Evolutionary conservation across 352 stramenopile species (phyloP), one percentile per base, ranked within the genome.

Genomic region (Elongisporangium undulatum): DNA sequence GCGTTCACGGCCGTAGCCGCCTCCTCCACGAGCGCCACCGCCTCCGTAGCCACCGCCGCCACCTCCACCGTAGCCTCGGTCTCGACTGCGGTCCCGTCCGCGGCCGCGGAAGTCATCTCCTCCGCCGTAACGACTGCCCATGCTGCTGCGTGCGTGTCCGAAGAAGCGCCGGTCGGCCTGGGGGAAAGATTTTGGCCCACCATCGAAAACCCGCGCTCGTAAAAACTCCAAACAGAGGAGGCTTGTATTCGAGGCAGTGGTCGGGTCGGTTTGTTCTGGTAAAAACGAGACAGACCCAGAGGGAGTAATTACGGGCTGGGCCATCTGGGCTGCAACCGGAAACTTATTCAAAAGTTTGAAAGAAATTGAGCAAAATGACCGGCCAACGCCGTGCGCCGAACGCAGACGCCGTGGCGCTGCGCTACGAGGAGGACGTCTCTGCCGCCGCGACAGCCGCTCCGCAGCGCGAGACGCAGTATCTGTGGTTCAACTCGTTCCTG

Each of bases 401-500:
- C 17, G 10, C 34, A 1, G 34, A 45, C 10, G 45, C 61, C 52
- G 12, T 74, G 48, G 58, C 74, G 51, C 59, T 77, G 48, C 68
- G 63, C 34, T 73, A 63, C 68, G 68, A 75, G 49, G 68, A 77
- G 34, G 72, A 80, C 52, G 56, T 41, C 60, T 64, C 56, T 49
- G 56, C 2, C 55, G 58, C 15, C 68, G 26, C 48, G 20, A 26
- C 64, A 49, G 51, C 16, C 51, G 49, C 55, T 19, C 34, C 38
- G 19, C 41, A 20, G 19, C 58, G 62, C 23, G 62, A 75, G 23
- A 66, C 73, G 24, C 55, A 66, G 45, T 85, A 79, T 55, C 60
- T 92, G 20, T 92, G 83, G 83, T 90, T 92, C 64, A 77, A 74
- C 58, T 80, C 83, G 41, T 26, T 73, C 15, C 62, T 91, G 22